Conservation (phyloP, 805 yeast genomes). For the Schwanniomyces yamadae region DNA sequence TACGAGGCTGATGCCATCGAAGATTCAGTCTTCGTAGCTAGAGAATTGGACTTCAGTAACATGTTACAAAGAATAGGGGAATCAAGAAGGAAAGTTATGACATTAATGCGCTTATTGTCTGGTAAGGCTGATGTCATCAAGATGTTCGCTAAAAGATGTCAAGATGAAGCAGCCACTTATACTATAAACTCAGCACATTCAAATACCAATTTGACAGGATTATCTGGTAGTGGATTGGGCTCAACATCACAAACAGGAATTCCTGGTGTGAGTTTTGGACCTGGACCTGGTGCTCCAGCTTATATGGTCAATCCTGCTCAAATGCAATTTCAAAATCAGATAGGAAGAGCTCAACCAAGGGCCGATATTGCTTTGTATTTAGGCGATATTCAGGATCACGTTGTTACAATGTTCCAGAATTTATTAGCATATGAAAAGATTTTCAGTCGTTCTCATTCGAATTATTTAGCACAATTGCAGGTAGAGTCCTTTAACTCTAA, state of each 20-base stretch:
- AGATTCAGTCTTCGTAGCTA: slow-evolving; percentile 79
- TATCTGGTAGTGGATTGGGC: slow-evolving; percentile 7
- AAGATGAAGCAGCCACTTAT: slow-evolving; percentile 52
- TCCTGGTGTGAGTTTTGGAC: slow-evolving; percentile 18
- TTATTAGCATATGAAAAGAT: slow-evolving; percentile 88
- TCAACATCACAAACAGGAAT: slow-evolving; percentile 10
- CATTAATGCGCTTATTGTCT: slow-evolving; percentile 80
- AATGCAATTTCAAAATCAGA: slow-evolving; percentile 6
- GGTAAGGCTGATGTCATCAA: slow-evolving; percentile 96
- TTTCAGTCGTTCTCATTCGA: slow-evolving; percentile 86
- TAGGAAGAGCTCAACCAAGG: slow-evolving; percentile 55
- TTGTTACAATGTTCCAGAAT: slow-evolving; percentile 93
- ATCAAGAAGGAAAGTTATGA: slow-evolving; percentile 88
- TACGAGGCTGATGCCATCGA: slow-evolving; percentile 82
- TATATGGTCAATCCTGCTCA: slow-evolving; percentile 13
- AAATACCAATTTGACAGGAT: slow-evolving; percentile 15
- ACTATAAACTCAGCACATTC: slow-evolving; percentile 10
- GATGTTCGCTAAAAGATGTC: slow-evolving; percentile 94
- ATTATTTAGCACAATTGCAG: slow-evolving; percentile 89
- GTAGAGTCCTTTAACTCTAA: slow-evolving; percentile 88
- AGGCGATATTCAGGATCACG: slow-evolving; percentile 97
- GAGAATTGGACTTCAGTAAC: slow-evolving; percentile 68
- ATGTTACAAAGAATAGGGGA: slow-evolving; percentile 87
- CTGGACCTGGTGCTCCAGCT: slow-evolving; percentile 34
- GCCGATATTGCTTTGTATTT: slow-evolving; percentile 88